Percentiles rank a stretch among this genome's conserved stretches.
Conservation (phyloP, 225 moss, liverwort and hornwort genomes). For the Straminergon stramineum region DNA sequence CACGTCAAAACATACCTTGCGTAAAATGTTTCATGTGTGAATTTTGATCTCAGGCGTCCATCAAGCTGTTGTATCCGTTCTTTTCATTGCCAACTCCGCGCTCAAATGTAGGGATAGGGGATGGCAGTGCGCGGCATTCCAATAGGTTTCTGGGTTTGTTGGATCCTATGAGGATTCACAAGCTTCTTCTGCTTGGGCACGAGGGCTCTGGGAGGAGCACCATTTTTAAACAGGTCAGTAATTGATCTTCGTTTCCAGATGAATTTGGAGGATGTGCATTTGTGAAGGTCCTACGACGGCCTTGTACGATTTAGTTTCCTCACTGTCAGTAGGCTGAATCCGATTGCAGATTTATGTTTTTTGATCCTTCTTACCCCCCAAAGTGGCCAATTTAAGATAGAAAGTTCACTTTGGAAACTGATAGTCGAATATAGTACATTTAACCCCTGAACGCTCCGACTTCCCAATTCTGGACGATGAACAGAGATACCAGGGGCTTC, state of each 20-base stretch:
- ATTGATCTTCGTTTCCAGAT: not conserved
- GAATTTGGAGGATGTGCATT: not conserved
- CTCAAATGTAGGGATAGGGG: conserved; percentile 31
- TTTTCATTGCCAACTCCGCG: conserved; percentile 89
- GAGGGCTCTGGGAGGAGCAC: conserved; percentile 97
- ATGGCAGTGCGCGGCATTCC: conserved; percentile 29
- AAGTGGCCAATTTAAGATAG: not conserved
- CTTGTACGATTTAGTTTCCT: not conserved
- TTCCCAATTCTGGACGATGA: not conserved
- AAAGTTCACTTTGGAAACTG: not conserved
- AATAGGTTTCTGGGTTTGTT: conserved; percentile 49
- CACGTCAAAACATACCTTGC: not conserved
- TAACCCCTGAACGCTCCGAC: not conserved
- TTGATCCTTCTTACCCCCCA: not conserved
- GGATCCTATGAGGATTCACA: conserved; percentile 66
- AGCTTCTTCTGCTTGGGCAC: conserved; percentile 86
- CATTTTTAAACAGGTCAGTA: conserved; percentile 88
- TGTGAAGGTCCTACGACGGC: not conserved
- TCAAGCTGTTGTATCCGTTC: conserved; percentile 87
- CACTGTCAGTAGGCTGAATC: not conserved
- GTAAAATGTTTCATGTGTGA: not conserved
- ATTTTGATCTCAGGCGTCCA: conserved; percentile 57
- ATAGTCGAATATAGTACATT: not conserved
- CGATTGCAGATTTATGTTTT: not conserved
- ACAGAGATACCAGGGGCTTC: not conserved